Evolutionary conservation across 2,329 filamentous ascomycete genomes (phyloP), one percentile per base, ranked within the genome.

Genomic region (Aspergillus brasiliensis): DNA sequence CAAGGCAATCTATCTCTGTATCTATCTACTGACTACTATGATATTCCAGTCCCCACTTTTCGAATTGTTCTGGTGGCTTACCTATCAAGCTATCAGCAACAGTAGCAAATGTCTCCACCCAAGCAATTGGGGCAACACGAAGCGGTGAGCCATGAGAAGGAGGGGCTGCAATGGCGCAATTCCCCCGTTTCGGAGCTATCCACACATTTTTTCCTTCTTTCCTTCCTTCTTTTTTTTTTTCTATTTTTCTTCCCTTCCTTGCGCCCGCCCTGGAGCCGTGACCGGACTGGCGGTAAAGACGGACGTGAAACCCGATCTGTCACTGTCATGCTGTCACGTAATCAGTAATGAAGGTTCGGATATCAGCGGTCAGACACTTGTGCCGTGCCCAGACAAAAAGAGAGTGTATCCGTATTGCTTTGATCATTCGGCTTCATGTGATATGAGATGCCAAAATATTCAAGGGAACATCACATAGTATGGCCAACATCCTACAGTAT

Each of bases 71-170:
- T 55, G 25, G 52, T 55, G 52, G 44, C 52, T 38, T 54, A 7
- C 25, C 15, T 42, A 46, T 21, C 23, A 13, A 23, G 23, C 38
- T 27, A 42, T 31, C 25, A 47, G 21, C 21, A 31, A 11, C 10
- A 19, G n/a, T 44, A 21, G 40, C 40, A 42, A n/a, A n/a, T 34
- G 28, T 34, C 28, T 34, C 42, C 37, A 40, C 28, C 17, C 8
- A 17, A 44, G 10, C 49, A 38, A 34, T 19, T 28, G n/a, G 28
- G 23, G 34, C n/a, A 25, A 44, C 52, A 55, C 40, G 52, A 46
- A 55, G 52, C 52, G 52, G 52, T 55, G 52, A 55, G 49, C 31
- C 49, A 46, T 46, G 52, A 55, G 52, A 21, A 31, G 23, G 52
- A 55, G 37, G 37, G 38, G 23, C 34, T 19, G 37, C 15, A 21